Base-by-base conservation (phyloP, 2,329 filamentous ascomycete species). In the Aspergillus sojae region DNA sequence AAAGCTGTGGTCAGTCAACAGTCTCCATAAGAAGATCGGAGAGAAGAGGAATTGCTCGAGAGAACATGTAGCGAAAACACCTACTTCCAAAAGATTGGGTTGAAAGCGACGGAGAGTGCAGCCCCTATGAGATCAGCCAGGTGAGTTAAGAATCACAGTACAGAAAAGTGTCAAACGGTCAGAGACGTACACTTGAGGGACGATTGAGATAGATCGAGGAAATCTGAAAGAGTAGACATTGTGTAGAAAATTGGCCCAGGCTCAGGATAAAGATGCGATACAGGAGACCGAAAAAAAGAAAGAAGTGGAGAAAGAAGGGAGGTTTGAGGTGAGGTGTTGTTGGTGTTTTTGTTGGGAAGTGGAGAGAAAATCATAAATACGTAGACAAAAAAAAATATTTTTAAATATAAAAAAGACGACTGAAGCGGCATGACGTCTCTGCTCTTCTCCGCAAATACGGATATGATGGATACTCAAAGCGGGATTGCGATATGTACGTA, bases 1-100 rank as follows among this genome's bases (percentile, higher is more conserved):
- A 23, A 54, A 54, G 30, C 5, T 36, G n/a, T 10, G 23, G 30
- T 54, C 28, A 54, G 32, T 23, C 30, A 34, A 14, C 16, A 54
- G 21, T 19, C n/a, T 32, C 7, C 19, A 53, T 34, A 7, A 34
- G 28, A 7, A 34, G 19, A 34, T 46, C 21, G 21, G 11, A 14
- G 21, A 48, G 23, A 6, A 14, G 23, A 50, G 26, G 30, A 14
- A 54, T 14, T 3, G 3, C 21, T 34, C 19, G 12, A 14, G 21
- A 12, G 28, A 23, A 36, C 9, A 54, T 16, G 23, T 21, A 54
- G 21, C 9, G 65, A 46, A 11, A 48, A 46, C 59, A 14, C 92
- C 84, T 85, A 97, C 94, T 99, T 99, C 95, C 95, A 99, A 80
- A 97, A 98, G n/a, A 95, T 90, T 26, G 95, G 95, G 80, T 99